Percentiles rank a stretch among this genome's conserved stretches.
Conservation (phyloP, 257 asterid species). For the Primulina eburnea region DNA sequence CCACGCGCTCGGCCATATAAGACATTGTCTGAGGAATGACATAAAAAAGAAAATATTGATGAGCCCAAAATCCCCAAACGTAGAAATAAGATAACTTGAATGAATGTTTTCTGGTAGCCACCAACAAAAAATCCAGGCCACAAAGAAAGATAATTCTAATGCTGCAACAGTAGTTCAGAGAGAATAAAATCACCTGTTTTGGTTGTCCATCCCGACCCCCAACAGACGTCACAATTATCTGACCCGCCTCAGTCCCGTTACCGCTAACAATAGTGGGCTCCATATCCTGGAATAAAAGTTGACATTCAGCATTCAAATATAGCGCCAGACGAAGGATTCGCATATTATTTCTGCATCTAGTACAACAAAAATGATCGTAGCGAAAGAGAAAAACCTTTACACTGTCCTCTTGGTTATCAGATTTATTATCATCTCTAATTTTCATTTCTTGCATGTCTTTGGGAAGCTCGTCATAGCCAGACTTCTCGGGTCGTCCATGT, state of each 20-base stretch:
- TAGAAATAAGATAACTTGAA: conserved; percentile 3
- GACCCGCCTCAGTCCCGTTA: conserved; percentile 85
- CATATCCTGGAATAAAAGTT: conserved; percentile 41
- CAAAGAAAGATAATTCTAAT: neutral
- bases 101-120: neutral
- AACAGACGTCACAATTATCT: conserved; percentile 71
- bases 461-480: conserved; percentile 49
- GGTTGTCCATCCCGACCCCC: conserved; percentile 73
- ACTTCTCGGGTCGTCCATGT: conserved; percentile 28
- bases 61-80: neutral
- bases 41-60: conserved; percentile 1
- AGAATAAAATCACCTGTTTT: conserved; percentile 55
- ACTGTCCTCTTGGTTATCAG: conserved; percentile 41
- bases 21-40: conserved; percentile 59
- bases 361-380: neutral
- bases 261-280: conserved; percentile 81
- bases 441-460: conserved; percentile 61
- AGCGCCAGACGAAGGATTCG: neutral
- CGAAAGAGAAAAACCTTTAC: conserved; percentile 42
- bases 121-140: neutral
- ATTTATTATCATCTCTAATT: conserved; percentile 41
- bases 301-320: neutral
- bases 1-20: conserved; percentile 58
- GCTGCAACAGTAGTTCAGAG: neutral
- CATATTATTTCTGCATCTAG: conserved; percentile 2